Evolutionary conservation across 129 eudicot species (phyloP).

Genomic region (Ambrosia trifida): DNA sequence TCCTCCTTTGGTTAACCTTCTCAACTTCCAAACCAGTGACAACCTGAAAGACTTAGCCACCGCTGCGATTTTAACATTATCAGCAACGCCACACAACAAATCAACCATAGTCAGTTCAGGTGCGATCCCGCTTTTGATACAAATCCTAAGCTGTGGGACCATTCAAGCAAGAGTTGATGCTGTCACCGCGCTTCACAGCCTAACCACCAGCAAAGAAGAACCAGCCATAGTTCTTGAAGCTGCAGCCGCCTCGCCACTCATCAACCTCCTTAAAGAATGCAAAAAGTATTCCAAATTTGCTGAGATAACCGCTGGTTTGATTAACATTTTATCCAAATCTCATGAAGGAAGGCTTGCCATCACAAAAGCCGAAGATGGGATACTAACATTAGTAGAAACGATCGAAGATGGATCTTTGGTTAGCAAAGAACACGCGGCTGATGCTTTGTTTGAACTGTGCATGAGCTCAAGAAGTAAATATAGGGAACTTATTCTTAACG

Average conservation of each 20-base stretch:
- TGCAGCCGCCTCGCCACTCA: constrained; percentile 54
- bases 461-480: constrained; percentile 58
- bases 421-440: constrained; percentile 75
- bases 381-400: constrained; percentile 69
- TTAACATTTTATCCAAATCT: constrained; percentile 44
- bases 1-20: constrained; percentile 68
- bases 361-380: constrained; percentile 51
- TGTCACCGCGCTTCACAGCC: constrained; percentile 70
- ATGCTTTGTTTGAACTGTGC: constrained; percentile 59
- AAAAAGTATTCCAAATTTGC: constrained; percentile 72
- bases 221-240: constrained; percentile 46
- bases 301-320: constrained; percentile 62
- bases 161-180: constrained; percentile 78
- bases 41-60: constrained; percentile 69
- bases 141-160: constrained; percentile 59
- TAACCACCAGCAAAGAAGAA: constrained; percentile 43
- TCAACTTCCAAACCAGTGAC: constrained; percentile 38
- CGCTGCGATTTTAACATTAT: constrained; percentile 70
- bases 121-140: constrained; percentile 56
- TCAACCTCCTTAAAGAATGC: constrained; percentile 71
- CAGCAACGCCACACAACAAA: constrained; percentile 68
- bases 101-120: constrained; percentile 59
- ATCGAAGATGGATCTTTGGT: constrained; percentile 74
- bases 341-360: constrained; percentile 63
- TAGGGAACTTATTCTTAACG: constrained; percentile 71